Evolutionary conservation across 768 basidiomycete genomes (phyloP), one percentile per base, ranked within the genome.

Genomic region (Pulveroboletus sp.): DNA sequence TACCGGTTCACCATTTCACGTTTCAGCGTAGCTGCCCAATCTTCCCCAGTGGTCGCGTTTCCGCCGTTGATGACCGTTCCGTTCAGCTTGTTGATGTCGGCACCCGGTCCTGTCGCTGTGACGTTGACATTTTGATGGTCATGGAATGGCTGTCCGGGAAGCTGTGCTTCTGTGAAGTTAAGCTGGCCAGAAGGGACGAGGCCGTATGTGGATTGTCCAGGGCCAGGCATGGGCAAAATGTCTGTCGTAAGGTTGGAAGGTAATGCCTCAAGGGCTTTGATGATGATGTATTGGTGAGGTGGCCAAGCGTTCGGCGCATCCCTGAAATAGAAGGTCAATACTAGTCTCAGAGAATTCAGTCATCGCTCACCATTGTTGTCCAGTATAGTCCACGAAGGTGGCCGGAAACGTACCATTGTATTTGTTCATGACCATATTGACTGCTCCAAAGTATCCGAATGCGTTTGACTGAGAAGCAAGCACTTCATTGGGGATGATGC

Each of bases 281-380:
- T 76, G 21, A 80, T 70, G 53, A 95, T 88, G 65, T 91, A 85
- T 53, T 87, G 87, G 58, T 90, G 87, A 9, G 88, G 86, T 14
- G 90, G 89, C 92, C 91, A 97, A 2, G 85, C 67, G 59, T 93
- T 93, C n/a, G 92, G 91, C 20, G 85, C 79, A 60, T 90, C 88
- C 87, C 85, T 87, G 43, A 23, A n/a, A n/a, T 32, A 20, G 19
- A n/a, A 21, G 1, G 24, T 55, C 44, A 42, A 17, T 20, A n/a
- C 23, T 17, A 10, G 33, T 11, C 16, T 31, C n/a, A 19, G 39
- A 33, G 29, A 40, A 17, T 12, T 29, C 33, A 13, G 12, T 13
- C 11, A 31, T 51, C 27, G n/a, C 68, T 33, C 50, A 84, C 90
- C 93, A 95, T 71, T 95, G 90, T 53, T 84, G 72, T 11, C 91